Evolutionary conservation across 2,329 filamentous ascomycete species (phyloP).

Genomic region (Cytospora chrysosperma): DNA sequence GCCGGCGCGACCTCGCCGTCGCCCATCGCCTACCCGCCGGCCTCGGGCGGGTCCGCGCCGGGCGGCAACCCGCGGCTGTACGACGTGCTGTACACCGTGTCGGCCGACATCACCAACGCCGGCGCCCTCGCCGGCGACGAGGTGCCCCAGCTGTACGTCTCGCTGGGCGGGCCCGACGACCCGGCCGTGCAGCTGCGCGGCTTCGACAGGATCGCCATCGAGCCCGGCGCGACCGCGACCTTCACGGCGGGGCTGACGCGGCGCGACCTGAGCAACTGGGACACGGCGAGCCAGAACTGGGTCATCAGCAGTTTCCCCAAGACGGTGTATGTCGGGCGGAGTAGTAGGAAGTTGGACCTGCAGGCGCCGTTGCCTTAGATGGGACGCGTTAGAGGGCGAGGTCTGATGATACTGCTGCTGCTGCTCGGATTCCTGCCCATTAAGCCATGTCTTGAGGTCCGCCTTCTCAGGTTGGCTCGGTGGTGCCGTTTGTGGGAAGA

Average conservation of each 20-base stretch:
- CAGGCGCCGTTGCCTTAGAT: constrained; percentile 31
- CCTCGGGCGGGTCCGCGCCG: constrained; percentile 46
- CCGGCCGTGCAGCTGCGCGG: constrained; percentile 66
- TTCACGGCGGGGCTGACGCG: constrained; percentile 72
- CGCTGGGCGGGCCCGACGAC: constrained; percentile 75
- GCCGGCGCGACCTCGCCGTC: constrained; percentile 53
- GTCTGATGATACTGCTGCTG: not conserved
- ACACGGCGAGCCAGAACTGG: constrained; percentile 79
- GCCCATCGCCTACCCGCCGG: constrained; percentile 54
- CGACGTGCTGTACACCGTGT: constrained; percentile 67
- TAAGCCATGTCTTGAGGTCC: not conserved
- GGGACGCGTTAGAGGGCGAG: not conserved
- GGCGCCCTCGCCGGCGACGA: constrained; percentile 66
- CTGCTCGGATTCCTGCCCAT: too few species aligned
- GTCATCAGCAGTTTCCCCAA: constrained; percentile 54
- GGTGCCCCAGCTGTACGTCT: constrained; percentile 75
- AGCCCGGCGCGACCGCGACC: constrained; percentile 63
- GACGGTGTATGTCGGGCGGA: constrained; percentile 55
- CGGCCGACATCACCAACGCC: constrained; percentile 69
- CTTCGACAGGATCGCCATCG: constrained; percentile 75
- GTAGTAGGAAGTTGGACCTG: constrained; percentile 54
- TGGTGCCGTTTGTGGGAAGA: not conserved
- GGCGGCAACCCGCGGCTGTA: constrained; percentile 67
- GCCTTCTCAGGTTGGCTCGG: not conserved
- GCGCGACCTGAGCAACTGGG: constrained; percentile 87